phyloP scores from a whole-genome alignment of 1,284 basidiomycete genomes.

The Afroboletus lepidellus region DNA sequence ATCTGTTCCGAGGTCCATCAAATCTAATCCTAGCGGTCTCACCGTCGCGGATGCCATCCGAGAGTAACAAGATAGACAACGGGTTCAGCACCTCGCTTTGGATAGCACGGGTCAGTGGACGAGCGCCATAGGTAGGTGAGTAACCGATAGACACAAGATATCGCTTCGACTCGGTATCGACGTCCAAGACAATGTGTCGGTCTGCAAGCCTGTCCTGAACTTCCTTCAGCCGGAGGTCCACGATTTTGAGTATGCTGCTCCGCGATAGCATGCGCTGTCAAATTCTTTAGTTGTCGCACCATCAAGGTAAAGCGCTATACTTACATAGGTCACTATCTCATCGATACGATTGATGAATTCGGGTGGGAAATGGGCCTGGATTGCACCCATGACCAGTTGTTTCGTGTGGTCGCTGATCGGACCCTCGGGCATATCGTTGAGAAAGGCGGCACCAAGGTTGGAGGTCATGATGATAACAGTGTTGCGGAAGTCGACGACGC shows the following conservation, averaged over 20 bases:
- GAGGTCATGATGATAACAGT: conserved; percentile 95
- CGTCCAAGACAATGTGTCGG: conserved; percentile 75
- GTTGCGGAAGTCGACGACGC: conserved; percentile 77
- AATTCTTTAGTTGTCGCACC: conserved; percentile 4
- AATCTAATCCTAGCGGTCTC: conserved; percentile 78
- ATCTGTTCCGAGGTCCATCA: conserved; percentile 80
- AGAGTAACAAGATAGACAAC: conserved; percentile 83
- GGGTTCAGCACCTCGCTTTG: conserved; percentile 94
- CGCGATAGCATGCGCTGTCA: conserved; percentile 74
- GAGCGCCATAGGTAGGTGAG: conserved; percentile 83
- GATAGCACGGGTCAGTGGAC: conserved; percentile 90
- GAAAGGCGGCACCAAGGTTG: conserved; percentile 80
- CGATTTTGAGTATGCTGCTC: conserved; percentile 76
- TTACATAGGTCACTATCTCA: conserved; percentile 86
- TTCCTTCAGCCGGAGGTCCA: conserved; percentile 76
- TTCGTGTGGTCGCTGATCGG: conserved; percentile 64
- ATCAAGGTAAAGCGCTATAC: conserved; percentile 29
- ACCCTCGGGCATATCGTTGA: conserved; percentile 78
- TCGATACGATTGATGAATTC: conserved; percentile 94
- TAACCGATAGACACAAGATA: conserved; percentile 87
- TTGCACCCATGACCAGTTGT: conserved; percentile 73
- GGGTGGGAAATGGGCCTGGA: conserved; percentile 85
- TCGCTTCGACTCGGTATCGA: conserved; percentile 78
- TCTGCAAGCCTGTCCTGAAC: conserved; percentile 75
- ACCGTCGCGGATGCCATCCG: conserved; percentile 80